Percentiles rank a stretch among this genome's conserved stretches.
These are phyloP conservation scores for Aspergillus affinis DNA, from an alignment of 495 filamentous ascomycete species.

Conservation along the genomic window DNA sequence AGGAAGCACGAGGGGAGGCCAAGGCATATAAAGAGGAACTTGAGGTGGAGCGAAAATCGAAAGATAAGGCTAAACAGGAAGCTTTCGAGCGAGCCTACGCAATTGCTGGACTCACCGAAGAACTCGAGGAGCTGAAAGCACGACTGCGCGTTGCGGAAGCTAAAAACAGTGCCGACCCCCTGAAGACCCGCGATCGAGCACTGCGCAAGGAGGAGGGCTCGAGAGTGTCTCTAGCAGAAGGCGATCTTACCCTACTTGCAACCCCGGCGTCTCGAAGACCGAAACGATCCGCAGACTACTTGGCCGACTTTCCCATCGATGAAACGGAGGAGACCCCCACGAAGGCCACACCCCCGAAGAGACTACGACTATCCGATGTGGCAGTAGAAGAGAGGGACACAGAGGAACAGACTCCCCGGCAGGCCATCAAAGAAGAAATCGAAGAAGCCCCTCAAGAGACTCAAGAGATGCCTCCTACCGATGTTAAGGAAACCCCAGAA, in stretches of 20 bases:
- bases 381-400: slow-evolving; percentile 41
- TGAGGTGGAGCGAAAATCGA: slow-evolving; percentile 47
- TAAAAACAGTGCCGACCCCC: slow-evolving; percentile 41
- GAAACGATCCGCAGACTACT: slow-evolving; percentile 62
- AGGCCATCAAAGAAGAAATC: slow-evolving; percentile 31
- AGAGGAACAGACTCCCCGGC: background rate
- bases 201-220: slow-evolving; percentile 29
- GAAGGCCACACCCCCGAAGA: slow-evolving; percentile 60
- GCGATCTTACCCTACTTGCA: slow-evolving; percentile 35
- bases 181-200: slow-evolving; percentile 33
- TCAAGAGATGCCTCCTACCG: too few relatives aligned
- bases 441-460: background rate
- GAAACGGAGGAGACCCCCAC: slow-evolving; percentile 52
- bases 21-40: slow-evolving; percentile 55
- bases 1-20: slow-evolving; percentile 57
- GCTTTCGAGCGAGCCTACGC: slow-evolving; percentile 72
- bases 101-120: slow-evolving; percentile 71
- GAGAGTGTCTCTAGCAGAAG: slow-evolving; percentile 34
- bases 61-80: slow-evolving; percentile 67
- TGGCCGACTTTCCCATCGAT: slow-evolving; percentile 38
- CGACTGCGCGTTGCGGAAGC: slow-evolving; percentile 66
- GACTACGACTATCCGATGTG: slow-evolving; percentile 54
- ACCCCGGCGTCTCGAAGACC: slow-evolving; percentile 35
- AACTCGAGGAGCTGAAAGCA: slow-evolving; percentile 63
- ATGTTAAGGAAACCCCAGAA: background rate